Evolutionary conservation across 2,329 filamentous ascomycete species (phyloP).

Genomic region (Pestalotiopsis sp.): DNA sequence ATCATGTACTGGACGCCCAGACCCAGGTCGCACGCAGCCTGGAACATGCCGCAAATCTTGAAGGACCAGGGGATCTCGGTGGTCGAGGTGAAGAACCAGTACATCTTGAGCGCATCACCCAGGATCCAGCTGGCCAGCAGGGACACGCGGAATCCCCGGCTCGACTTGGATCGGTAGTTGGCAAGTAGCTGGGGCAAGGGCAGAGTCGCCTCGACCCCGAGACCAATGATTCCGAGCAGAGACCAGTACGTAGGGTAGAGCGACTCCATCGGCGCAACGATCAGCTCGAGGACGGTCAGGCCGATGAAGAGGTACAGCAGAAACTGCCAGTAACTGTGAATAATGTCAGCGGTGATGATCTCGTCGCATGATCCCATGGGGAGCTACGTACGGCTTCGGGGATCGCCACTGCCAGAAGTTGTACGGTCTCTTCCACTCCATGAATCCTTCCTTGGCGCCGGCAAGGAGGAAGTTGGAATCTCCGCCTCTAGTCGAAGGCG

Average conservation of each 20-base stretch:
- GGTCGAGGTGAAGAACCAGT: slow-evolving; percentile 77
- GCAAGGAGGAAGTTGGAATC: slow-evolving; percentile 67
- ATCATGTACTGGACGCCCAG: slow-evolving; percentile 75
- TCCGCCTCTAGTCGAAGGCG: slow-evolving; percentile 61
- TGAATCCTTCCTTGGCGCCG: slow-evolving; percentile 46
- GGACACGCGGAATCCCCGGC: slow-evolving; percentile 76
- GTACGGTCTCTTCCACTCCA: slow-evolving; percentile 62
- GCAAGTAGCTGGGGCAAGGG: slow-evolving; percentile 78
- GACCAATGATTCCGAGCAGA: slow-evolving; percentile 73
- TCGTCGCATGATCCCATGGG: background rate
- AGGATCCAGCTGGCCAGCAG: slow-evolving; percentile 78
- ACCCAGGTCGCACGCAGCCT: slow-evolving; percentile 75
- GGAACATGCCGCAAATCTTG: slow-evolving; percentile 81
- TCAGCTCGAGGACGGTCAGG: slow-evolving; percentile 67
- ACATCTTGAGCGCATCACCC: slow-evolving; percentile 86
- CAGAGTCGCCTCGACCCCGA: slow-evolving; percentile 79
- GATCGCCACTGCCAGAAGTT: slow-evolving; percentile 84
- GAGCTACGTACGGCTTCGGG: slow-evolving; percentile 60
- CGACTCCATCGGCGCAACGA: slow-evolving; percentile 60
- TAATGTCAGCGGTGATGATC: background rate
- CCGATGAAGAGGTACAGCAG: slow-evolving; percentile 67
- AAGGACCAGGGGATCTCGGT: slow-evolving; percentile 76
- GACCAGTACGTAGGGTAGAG: slow-evolving; percentile 69
- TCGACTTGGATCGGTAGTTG: slow-evolving; percentile 70
- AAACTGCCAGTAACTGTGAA: slow-evolving; percentile 74